Evolutionary conservation across 2,329 filamentous ascomycete genomes (phyloP).

Genomic region (Cryphonectria nitschkei): DNA sequence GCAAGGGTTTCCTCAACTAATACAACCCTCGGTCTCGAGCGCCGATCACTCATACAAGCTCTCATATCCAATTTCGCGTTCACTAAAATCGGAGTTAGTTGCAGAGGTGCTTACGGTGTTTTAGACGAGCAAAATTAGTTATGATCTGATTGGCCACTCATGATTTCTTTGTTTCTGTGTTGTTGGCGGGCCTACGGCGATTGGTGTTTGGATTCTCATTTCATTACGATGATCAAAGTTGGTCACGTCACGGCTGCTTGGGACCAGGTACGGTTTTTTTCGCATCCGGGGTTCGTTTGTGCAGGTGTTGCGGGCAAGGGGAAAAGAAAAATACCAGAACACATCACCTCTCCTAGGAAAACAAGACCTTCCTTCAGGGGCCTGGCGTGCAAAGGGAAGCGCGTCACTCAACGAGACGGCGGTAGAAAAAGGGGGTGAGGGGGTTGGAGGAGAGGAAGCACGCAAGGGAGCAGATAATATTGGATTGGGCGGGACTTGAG

Average conservation of each 20-base stretch:
- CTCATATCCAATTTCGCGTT: not conserved
- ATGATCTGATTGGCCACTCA: not conserved
- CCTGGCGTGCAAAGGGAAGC: not conserved
- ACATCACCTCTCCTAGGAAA: constrained; percentile 29
- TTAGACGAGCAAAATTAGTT: constrained; percentile 15
- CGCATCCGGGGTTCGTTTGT: constrained; percentile 16
- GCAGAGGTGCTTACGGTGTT: constrained; percentile 1
- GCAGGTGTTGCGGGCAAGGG: constrained; percentile 31
- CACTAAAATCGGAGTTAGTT: not conserved
- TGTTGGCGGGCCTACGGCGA: not conserved
- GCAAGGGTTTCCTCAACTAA: constrained; percentile 99
- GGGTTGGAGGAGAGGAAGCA: too few relatives aligned
- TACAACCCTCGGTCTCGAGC: not conserved
- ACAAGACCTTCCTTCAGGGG: not conserved
- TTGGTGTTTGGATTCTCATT: constrained; percentile 16
- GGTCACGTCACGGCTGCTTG: not conserved
- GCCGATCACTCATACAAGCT: not conserved
- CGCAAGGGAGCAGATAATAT: not conserved
- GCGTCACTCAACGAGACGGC: not conserved
- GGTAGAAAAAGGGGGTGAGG: not conserved
- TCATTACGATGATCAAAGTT: constrained; percentile 8
- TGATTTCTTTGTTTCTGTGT: not conserved
- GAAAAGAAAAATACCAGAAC: constrained; percentile 31
- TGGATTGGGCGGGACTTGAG: not conserved
- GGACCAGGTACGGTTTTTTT: not conserved